Conservation (phyloP, 495 filamentous ascomycete genomes). For the Daldinia decipiens region DNA sequence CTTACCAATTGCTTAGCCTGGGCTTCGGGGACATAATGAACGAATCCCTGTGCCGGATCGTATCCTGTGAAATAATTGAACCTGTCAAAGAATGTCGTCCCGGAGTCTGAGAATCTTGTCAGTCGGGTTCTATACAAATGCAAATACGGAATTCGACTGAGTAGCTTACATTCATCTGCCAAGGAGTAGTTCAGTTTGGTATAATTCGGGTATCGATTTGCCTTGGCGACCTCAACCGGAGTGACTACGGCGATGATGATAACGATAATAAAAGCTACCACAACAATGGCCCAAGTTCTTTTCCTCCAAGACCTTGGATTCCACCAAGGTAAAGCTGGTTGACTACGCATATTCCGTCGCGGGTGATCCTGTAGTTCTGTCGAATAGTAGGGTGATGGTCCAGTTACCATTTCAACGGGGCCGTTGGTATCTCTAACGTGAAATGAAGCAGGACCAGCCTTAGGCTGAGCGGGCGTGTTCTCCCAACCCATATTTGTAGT, state of each 20-base stretch:
- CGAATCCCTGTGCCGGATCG: slow-evolving; percentile 54
- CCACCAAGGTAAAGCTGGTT: slow-evolving; percentile 51
- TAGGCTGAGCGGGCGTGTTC: slow-evolving; percentile 19
- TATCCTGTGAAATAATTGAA: slow-evolving; percentile 57
- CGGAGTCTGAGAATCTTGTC: slow-evolving; percentile 49
- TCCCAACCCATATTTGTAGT: slow-evolving; percentile 46
- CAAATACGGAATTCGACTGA: background rate
- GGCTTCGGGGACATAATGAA: slow-evolving; percentile 54
- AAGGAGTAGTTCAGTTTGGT: slow-evolving; percentile 50
- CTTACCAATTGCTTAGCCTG: slow-evolving; percentile 45
- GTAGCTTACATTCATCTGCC: slow-evolving; percentile 50
- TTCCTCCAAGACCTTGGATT: slow-evolving; percentile 63
- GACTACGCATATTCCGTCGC: slow-evolving; percentile 27
- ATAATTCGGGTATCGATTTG: slow-evolving; percentile 54
- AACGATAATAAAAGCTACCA: slow-evolving; percentile 52
- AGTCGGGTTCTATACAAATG: slow-evolving; percentile 2
- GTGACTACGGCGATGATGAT: slow-evolving; percentile 58
- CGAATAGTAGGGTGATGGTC: slow-evolving; percentile 38
- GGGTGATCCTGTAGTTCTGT: slow-evolving; percentile 20
- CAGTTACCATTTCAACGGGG: slow-evolving; percentile 37
- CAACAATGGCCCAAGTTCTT: slow-evolving; percentile 56
- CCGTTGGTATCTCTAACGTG: slow-evolving; percentile 40
- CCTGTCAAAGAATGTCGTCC: slow-evolving; percentile 64
- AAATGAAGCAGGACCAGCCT: slow-evolving; percentile 41
- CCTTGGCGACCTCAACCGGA: slow-evolving; percentile 66